Conservation (phyloP, 2,329 filamentous ascomycete genomes). For the Cladosporium sp. region DNA sequence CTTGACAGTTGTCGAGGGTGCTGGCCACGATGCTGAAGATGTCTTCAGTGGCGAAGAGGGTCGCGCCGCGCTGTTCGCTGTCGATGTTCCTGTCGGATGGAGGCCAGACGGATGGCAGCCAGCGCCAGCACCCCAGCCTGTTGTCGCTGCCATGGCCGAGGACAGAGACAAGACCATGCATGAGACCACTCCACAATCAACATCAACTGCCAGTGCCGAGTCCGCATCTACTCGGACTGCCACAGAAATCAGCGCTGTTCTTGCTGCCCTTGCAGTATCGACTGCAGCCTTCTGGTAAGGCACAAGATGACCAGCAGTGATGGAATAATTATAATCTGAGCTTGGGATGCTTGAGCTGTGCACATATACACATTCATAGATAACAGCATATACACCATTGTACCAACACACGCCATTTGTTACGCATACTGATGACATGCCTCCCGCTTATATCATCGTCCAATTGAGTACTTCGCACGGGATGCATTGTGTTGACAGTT, state of each 20-base stretch:
- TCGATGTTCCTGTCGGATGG: conserved; percentile 12
- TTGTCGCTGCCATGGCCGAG: background rate
- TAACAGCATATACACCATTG: background rate
- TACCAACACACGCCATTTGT: too few species aligned
- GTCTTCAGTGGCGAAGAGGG: conserved; percentile 14
- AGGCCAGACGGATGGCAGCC: conserved; percentile 13
- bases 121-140: background rate
- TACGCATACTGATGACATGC: background rate
- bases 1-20: conserved; percentile 10
- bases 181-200: background rate
- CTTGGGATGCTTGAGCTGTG: background rate
- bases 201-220: background rate
- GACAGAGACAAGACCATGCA: background rate
- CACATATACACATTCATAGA: background rate
- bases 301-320: background rate
- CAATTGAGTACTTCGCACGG: background rate
- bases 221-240: background rate
- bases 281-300: background rate
- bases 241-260: background rate
- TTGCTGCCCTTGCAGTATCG: background rate
- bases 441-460: background rate
- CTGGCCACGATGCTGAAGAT: conserved; percentile 10
- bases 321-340: background rate
- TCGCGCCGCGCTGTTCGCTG: conserved; percentile 1
- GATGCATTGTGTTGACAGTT: conserved; percentile 11